Evolutionary conservation across 2,329 filamentous ascomycete species (phyloP).

Genomic region (Amauroascus niger): DNA sequence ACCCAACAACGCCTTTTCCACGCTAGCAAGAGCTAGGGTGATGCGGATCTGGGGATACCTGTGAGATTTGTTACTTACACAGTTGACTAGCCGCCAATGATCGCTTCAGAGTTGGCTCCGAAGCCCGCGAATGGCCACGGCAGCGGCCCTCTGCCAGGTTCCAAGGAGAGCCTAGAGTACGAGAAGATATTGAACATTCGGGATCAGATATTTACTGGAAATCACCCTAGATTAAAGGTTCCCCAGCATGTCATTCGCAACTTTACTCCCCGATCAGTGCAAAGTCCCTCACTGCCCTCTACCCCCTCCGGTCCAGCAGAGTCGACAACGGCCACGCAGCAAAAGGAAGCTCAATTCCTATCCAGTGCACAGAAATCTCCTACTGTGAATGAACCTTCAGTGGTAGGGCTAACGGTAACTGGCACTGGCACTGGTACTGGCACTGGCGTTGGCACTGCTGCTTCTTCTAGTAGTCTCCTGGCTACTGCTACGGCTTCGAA

Average conservation of each 20-base stretch:
- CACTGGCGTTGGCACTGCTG: slow-evolving; percentile 13
- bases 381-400: slow-evolving; percentile 9
- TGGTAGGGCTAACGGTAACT: slow-evolving; percentile 19
- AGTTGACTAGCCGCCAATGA: slow-evolving; percentile 19
- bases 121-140: slow-evolving; percentile 23
- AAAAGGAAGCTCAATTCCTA: background rate
- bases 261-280: slow-evolving; percentile 27
- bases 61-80: background rate
- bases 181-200: slow-evolving; percentile 70
- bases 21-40: background rate
- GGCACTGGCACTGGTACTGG: no score
- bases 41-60: background rate
- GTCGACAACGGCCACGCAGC: slow-evolving; percentile 1
- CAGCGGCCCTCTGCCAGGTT: slow-evolving; percentile 28
- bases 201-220: slow-evolving; percentile 70
- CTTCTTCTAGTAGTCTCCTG: slow-evolving; percentile 19
- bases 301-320: slow-evolving; percentile 19
- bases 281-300: slow-evolving; percentile 23
- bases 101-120: slow-evolving; percentile 4
- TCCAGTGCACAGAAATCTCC: background rate
- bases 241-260: slow-evolving; percentile 44
- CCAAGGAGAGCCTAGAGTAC: slow-evolving; percentile 58
- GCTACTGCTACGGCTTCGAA: slow-evolving; percentile 27
- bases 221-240: slow-evolving; percentile 50
- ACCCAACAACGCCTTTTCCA: slow-evolving; percentile 15